phyloP scores from a whole-genome alignment of 306 rosid species.

The Cucumis cinereus region DNA sequence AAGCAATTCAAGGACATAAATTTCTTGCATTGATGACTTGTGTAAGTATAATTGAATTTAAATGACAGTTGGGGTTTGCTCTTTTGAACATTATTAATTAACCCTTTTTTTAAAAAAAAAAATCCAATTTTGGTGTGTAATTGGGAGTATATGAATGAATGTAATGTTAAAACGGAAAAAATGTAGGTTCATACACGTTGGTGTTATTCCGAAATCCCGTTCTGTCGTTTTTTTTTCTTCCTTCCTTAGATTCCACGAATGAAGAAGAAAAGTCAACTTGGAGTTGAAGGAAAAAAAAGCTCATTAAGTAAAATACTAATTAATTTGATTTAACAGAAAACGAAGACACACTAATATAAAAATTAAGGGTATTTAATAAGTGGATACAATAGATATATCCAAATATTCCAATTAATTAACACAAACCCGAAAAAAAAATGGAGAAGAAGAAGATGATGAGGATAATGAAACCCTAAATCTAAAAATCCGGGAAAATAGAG shows the following conservation, averaged over 20 bases:
- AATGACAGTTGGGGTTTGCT: background rate
- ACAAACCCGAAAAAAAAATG: background rate
- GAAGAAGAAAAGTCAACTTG: background rate
- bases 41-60: background rate
- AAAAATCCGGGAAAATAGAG: conserved; percentile 14
- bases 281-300: background rate
- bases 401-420: conserved; percentile 4
- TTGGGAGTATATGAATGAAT: background rate
- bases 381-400: conserved; percentile 4
- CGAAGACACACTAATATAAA: background rate
- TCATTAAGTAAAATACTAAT: background rate
- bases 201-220: conserved; percentile 4
- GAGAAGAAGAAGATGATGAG: background rate
- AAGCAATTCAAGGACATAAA: background rate
- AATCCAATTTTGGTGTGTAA: background rate
- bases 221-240: background rate
- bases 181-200: background rate
- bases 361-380: background rate
- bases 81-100: too few relatives aligned
- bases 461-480: background rate
- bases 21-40: background rate
- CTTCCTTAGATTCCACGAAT: background rate
- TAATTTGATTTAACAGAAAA: background rate
- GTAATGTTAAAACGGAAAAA: background rate
- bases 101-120: background rate